phyloP scores from a whole-genome alignment of 2,329 filamentous ascomycete species.

The Verticillium nonalfalfae region DNA sequence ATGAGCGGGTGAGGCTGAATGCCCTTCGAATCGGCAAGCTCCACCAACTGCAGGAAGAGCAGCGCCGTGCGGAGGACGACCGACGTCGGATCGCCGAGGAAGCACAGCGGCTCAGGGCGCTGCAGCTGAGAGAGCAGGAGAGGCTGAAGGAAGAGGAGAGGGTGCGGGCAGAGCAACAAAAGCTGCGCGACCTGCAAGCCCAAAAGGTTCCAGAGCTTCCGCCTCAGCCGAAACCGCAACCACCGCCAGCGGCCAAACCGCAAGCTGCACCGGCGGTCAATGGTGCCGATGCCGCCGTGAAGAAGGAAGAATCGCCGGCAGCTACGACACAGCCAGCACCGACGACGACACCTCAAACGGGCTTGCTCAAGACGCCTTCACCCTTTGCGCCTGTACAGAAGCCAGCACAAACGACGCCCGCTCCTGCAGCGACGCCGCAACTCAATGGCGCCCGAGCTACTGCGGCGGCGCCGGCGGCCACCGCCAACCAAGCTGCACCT shows the following conservation, averaged over 20 bases:
- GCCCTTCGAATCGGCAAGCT: conserved; percentile 42
- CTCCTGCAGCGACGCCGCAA: not conserved
- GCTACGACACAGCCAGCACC: not conserved
- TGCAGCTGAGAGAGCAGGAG: conserved; percentile 39
- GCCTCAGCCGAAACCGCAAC: conserved; percentile 21
- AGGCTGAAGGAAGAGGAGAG: conserved; percentile 36
- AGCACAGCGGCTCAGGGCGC: conserved; percentile 3
- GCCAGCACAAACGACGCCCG: not conserved
- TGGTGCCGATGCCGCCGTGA: not conserved
- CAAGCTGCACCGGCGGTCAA: conserved; percentile 5
- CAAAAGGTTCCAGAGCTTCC: conserved; percentile 37
- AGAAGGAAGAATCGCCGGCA: not conserved
- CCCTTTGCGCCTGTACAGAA: not conserved
- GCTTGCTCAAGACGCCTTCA: conserved; percentile 1
- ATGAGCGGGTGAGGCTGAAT: conserved; percentile 54
- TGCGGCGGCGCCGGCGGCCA: not conserved
- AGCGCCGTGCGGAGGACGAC: conserved; percentile 36
- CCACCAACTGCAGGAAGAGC: conserved; percentile 38
- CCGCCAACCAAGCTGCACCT: not conserved
- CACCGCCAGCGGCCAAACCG: conserved; percentile 11
- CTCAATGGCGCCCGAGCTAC: not conserved
- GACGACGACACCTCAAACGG: not conserved
- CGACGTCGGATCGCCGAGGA: conserved; percentile 30
- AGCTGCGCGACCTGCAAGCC: conserved; percentile 38
- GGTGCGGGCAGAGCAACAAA: conserved; percentile 38